phyloP scores from a whole-genome alignment of 306 rosid species.

The Rosa rugosa region DNA sequence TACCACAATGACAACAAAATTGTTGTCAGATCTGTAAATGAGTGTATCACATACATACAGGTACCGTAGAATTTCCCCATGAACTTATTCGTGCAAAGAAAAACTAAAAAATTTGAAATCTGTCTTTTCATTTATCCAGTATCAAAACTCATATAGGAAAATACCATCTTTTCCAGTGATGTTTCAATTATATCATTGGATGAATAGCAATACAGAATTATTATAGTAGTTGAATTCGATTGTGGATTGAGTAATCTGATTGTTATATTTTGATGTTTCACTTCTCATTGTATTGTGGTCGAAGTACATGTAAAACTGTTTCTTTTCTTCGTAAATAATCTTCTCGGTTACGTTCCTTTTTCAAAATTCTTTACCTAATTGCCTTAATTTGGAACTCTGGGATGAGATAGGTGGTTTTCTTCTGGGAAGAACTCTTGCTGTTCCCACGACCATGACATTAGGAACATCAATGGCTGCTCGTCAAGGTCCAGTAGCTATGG shows the following conservation, averaged over 20 bases:
- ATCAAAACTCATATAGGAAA: neutral
- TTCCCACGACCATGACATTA: conserved; percentile 74
- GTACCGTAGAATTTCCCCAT: no score
- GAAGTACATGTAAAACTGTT: conserved; percentile 10
- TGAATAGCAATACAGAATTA: neutral
- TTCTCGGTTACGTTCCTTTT: neutral
- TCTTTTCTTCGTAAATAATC: conserved; percentile 21
- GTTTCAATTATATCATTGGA: neutral
- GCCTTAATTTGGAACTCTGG: conserved; percentile 23
- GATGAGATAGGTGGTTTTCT: conserved; percentile 79
- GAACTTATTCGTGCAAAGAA: neutral
- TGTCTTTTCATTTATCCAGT: neutral
- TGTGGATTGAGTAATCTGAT: neutral
- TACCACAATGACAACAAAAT: no score
- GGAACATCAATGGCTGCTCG: conserved; percentile 97
- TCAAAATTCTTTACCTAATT: neutral
- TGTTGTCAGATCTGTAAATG: no score
- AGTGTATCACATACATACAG: no score
- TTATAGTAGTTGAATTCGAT: neutral
- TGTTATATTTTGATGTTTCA: neutral
- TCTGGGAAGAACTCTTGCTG: conserved; percentile 92
- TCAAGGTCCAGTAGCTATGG: conserved; percentile 96
- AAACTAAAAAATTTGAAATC: neutral
- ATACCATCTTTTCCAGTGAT: neutral
- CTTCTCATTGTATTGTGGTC: neutral